These are phyloP conservation scores for Withania somnifera DNA, from an alignment of 305 asterid species.

Conservation along the genomic window DNA sequence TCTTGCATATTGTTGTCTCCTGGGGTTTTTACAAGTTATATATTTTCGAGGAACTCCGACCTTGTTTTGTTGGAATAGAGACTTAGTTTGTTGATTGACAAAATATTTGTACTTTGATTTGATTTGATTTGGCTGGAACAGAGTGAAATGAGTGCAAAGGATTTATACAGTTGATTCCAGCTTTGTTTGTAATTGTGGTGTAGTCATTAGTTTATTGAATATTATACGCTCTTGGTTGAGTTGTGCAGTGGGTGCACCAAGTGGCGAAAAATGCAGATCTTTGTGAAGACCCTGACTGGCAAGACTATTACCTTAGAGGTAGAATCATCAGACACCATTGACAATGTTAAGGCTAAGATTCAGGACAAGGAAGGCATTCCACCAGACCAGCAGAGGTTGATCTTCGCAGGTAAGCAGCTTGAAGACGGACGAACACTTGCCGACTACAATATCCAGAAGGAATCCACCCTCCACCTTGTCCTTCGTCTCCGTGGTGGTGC, in stretches of 20 bases:
- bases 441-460: not conserved
- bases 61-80: not conserved
- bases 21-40: no score
- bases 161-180: not conserved
- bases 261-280: conserved; percentile 1
- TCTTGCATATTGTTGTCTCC: no score
- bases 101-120: not conserved
- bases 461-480: not conserved
- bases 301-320: not conserved
- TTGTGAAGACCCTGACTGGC: not conserved
- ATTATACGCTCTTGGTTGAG: not conserved
- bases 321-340: not conserved
- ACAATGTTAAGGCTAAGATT: not conserved
- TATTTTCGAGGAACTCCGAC: not conserved
- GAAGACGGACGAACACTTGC: not conserved
- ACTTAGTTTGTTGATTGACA: not conserved
- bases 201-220: not conserved
- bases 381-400: not conserved
- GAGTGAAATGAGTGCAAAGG: not conserved
- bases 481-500: conserved; percentile 2
- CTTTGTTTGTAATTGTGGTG: not conserved
- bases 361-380: not conserved
- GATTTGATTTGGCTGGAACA: not conserved
- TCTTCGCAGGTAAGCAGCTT: not conserved
- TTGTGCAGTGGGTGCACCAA: not conserved